Base-by-base conservation (phyloP, 2,329 filamentous ascomycete genomes). In the Aspergillus eucalypticola region DNA sequence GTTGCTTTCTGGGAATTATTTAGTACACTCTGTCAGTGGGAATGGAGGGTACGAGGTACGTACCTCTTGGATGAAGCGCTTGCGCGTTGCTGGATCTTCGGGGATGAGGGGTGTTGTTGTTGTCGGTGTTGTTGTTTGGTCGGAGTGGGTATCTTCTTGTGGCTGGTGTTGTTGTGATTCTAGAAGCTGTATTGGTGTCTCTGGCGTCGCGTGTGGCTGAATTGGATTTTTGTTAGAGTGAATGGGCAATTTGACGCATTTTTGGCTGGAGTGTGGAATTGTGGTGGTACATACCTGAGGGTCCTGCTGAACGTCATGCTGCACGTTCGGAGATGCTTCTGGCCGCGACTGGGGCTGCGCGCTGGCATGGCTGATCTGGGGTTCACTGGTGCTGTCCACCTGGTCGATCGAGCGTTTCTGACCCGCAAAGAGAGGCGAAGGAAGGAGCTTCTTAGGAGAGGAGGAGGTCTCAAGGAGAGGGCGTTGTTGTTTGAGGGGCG, bases 351-450 rank as follows among this genome's bases (percentile, higher is more conserved):
- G 52, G n/a, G 17, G n/a, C 53, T n/a, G 53, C 53, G 53, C 39
- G 53, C 53, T 39, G 32, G 35, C 25, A 15, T 27, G 44, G 25
- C 25, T 48, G 46, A 25, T 25, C 8, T 39, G 49, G n/a, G 27
- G 21, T 7, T 49, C 39, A 25, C 67, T 64, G 51, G 71, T 67
- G 11, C 72, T 72, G 5, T 76, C 72, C 53, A 77, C 71, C 59
- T 78, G 73, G 42, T 76, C 72, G 60, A 77, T 77, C 44, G 74
- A 70, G 38, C 76, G 69, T 66, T 79, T 79, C 65, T 77, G 75
- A 7, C 76, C 76, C 38, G 72, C 72, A 64, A 76, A 73, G 17
- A 67, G 64, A 6, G 70, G 69, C 44, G 74, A 73, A 3, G 72
- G 71, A 1, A 74, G 69, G 19, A 71, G 69, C 60, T 69, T 74